These are phyloP conservation scores for Xanthoparmelia taractica DNA, from an alignment of 495 filamentous ascomycete genomes.

Conservation along the genomic window DNA sequence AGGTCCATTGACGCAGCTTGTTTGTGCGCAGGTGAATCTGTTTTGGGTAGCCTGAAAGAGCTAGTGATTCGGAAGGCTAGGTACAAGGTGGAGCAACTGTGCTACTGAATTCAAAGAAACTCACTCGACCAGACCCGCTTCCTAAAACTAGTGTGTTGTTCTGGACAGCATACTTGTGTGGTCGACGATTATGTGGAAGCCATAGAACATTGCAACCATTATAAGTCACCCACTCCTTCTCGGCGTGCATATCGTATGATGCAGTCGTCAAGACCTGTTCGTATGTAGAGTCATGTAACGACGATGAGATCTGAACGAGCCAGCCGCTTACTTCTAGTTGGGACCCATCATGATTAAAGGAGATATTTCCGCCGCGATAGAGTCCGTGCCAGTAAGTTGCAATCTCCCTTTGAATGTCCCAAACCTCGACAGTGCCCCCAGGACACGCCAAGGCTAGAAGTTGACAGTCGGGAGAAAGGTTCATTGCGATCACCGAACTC, in stretches of 20 bases:
- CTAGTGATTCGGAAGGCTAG: too few relatives aligned
- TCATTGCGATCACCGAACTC: too few relatives aligned
- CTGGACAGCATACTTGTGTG: not conserved
- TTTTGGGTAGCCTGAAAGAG: too few relatives aligned
- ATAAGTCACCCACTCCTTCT: slow-evolving; percentile 1
- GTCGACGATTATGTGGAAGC: not conserved
- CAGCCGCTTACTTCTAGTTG: not conserved
- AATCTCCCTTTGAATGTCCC: too few relatives aligned
- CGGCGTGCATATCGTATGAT: not conserved
- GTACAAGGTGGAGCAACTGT: not conserved
- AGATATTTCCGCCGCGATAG: not conserved
- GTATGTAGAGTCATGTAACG: not conserved
- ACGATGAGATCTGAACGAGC: not conserved
- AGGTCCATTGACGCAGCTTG: too few relatives aligned
- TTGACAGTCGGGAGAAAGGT: too few relatives aligned
- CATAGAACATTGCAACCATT: slow-evolving; percentile 4
- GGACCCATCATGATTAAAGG: not conserved
- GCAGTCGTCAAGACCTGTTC: not conserved
- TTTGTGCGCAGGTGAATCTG: too few relatives aligned
- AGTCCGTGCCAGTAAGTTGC: too few relatives aligned
- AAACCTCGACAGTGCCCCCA: too few relatives aligned
- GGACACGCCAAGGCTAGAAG: too few relatives aligned
- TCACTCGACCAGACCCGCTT: slow-evolving; percentile 12
- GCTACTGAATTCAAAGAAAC: not conserved
- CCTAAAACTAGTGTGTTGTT: slow-evolving; percentile 2